These are phyloP conservation scores for Mytilinidion resinicola DNA, from an alignment of 495 filamentous ascomycete species.

Conservation along the genomic window DNA sequence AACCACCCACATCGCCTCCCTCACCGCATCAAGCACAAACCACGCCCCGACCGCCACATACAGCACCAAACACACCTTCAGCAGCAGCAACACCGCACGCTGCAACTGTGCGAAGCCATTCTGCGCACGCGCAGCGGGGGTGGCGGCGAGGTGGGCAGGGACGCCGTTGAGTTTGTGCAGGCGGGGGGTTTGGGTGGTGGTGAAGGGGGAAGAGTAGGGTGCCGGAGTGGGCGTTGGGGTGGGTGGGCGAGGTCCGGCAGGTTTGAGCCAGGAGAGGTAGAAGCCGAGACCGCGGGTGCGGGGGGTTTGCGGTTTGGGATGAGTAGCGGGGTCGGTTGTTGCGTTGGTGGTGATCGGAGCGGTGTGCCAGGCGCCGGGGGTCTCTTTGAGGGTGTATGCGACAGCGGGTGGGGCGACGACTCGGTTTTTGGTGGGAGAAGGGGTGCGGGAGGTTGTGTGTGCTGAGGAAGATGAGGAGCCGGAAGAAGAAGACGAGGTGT, in stretches of 20 bases:
- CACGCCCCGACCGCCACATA: constrained; percentile 20
- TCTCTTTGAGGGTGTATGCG: not conserved
- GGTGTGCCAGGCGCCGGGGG: not conserved
- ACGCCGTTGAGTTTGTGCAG: too few species aligned
- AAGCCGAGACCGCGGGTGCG: not conserved
- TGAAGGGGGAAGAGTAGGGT: not conserved
- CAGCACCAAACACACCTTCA: constrained; percentile 20
- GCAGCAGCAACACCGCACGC: not conserved
- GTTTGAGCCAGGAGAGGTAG: constrained; percentile 1
- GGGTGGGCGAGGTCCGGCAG: constrained; percentile 6
- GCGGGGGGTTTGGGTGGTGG: not conserved
- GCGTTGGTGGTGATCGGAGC: not conserved
- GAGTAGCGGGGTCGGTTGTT: not conserved
- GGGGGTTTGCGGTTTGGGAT: not conserved
- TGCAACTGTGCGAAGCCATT: constrained; percentile 8
- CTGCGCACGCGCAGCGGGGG: constrained; percentile 6
- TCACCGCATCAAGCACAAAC: constrained; percentile 22
- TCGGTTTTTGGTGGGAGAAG: constrained; percentile 10
- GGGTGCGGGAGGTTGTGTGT: not conserved
- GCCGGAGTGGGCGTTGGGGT: constrained; percentile 2
- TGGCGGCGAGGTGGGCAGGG: not conserved
- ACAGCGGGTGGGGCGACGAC: not conserved
- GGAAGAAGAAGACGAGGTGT: not conserved
- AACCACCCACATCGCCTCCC: constrained; percentile 13
- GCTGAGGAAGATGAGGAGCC: not conserved